Evolutionary conservation across 1,139 yeast species (phyloP).

Genomic region (Geotrichum macrosporum): DNA sequence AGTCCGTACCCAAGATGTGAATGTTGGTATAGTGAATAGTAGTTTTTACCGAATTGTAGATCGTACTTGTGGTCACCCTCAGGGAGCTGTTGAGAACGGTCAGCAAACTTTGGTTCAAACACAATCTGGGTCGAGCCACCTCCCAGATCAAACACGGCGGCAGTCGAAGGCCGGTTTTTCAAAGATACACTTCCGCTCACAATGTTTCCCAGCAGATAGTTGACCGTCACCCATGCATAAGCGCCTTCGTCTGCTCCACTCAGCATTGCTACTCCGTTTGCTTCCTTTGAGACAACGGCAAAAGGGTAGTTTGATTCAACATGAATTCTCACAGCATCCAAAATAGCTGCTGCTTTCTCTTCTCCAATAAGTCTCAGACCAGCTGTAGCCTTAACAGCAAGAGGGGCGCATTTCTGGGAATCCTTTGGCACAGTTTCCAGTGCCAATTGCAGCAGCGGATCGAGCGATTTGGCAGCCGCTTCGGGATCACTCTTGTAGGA

Average conservation of each 20-base stretch:
- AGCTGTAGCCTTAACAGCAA: constrained; percentile 97
- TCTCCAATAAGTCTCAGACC: constrained; percentile 86
- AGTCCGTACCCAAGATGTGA: constrained; percentile 95
- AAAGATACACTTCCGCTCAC: constrained; percentile 48
- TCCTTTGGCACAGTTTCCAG: constrained; percentile 68
- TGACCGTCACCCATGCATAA: constrained; percentile 91
- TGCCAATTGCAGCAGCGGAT: constrained; percentile 72
- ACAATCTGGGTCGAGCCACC: constrained; percentile 99
- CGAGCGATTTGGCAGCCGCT: constrained; percentile 86
- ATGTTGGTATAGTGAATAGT: constrained; percentile 83
- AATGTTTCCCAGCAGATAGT: constrained; percentile 79
- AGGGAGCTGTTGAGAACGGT: not conserved
- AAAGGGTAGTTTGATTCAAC: constrained; percentile 79
- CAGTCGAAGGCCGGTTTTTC: constrained; percentile 51
- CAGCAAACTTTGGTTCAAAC: constrained; percentile 63
- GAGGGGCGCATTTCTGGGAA: constrained; percentile 75
- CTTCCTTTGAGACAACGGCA: constrained; percentile 58
- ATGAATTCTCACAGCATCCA: constrained; percentile 35
- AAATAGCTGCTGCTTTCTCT: constrained; percentile 43
- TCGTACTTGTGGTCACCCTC: constrained; percentile 84
- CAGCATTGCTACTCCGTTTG: constrained; percentile 82
- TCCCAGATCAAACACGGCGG: constrained; percentile 95
- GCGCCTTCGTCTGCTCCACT: constrained; percentile 94
- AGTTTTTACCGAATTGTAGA: constrained; percentile 72
- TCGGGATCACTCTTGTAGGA: constrained; percentile 72